Base-by-base conservation (phyloP, 2,329 filamentous ascomycete species). In the Dactylellina haptotyla region DNA sequence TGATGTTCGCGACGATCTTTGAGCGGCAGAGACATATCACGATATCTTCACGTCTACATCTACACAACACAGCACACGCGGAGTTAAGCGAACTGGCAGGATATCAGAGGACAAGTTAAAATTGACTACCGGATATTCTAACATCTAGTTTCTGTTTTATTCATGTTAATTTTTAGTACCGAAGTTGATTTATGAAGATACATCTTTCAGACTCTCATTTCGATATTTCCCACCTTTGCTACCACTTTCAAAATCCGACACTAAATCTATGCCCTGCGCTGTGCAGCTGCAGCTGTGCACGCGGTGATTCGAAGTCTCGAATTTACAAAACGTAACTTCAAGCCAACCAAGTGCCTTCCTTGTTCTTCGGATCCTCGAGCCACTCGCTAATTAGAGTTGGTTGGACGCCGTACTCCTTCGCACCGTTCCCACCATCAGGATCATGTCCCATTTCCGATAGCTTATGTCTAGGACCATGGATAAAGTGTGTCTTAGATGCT, bases 311-410 rank as follows among this genome's bases (percentile, higher is more conserved):
- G 6, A 46, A 25, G 3, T 25, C n/a, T 23, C 3, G 43, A 25
- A 6, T 6, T 34, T 46, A 6, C 10, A 30, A 5, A 34, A 53
- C n/a, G n/a, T n/a, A 26, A 20, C 14, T 18, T 18, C 16, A 57
- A 28, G 53, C 67, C 34, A 72, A 26, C 67, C 67, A 72, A 1
- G 67, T 72, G 2, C 67, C 67, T 5, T 25, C 41, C 46, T 65
- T 54, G 30, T 72, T 72, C 3, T 65, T 65, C n/a, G n/a, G n/a
- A n/a, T n/a, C n/a, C 23, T 64, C 53, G 10, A 72, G 54, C 67
- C 67, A 72, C 28, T 72, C 62, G 9, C 37, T 30, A 26, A 72
- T 72, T n/a, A 53, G 59, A 12, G 67, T 72, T 9, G 65, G 43
- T 18, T 72, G 45, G 25, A 71, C 54, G 1, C 30, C 37, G 28